Percentiles rank a stretch among this genome's conserved stretches.
Evolutionary conservation across 2,329 filamentous ascomycete species (phyloP).

Genomic region (Alternaria triticina): DNA sequence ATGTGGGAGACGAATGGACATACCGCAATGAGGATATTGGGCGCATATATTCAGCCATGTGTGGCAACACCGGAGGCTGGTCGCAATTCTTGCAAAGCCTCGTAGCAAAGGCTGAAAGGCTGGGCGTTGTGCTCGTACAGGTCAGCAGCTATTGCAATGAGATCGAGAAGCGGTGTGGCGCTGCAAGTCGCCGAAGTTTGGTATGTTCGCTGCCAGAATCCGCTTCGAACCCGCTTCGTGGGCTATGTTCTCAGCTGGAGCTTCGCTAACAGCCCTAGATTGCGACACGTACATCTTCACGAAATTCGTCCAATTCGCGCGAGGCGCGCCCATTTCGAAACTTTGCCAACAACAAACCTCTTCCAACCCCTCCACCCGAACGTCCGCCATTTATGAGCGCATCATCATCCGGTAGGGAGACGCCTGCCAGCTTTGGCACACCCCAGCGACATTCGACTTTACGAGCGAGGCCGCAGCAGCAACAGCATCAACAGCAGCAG

Average conservation of each 20-base stretch:
- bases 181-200: slow-evolving; percentile 79
- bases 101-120: slow-evolving; percentile 71
- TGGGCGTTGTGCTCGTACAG: slow-evolving; percentile 73
- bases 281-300: slow-evolving; percentile 47
- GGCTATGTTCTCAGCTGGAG: not conserved
- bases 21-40: slow-evolving; percentile 65
- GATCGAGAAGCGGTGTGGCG: slow-evolving; percentile 83
- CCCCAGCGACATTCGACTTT: slow-evolving; percentile 22
- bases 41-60: slow-evolving; percentile 87
- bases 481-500: not conserved
- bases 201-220: slow-evolving; percentile 55
- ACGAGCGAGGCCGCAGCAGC: slow-evolving; percentile 18
- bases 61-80: slow-evolving; percentile 91
- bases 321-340: slow-evolving; percentile 43
- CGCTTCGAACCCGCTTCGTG: not conserved
- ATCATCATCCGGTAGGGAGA: slow-evolving; percentile 23
- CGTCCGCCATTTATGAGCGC: slow-evolving; percentile 32
- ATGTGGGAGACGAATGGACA: slow-evolving; percentile 67
- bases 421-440: slow-evolving; percentile 16
- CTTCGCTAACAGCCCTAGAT: slow-evolving; percentile 34
- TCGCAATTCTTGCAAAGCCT: slow-evolving; percentile 78
- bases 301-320: slow-evolving; percentile 44
- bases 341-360: slow-evolving; percentile 44
- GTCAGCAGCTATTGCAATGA: slow-evolving; percentile 80
- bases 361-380: slow-evolving; percentile 42